Percentiles rank a stretch among this genome's conserved stretches.
These are phyloP conservation scores for Geum urbanum DNA, from an alignment of 306 rosid genomes.

Conservation along the genomic window DNA sequence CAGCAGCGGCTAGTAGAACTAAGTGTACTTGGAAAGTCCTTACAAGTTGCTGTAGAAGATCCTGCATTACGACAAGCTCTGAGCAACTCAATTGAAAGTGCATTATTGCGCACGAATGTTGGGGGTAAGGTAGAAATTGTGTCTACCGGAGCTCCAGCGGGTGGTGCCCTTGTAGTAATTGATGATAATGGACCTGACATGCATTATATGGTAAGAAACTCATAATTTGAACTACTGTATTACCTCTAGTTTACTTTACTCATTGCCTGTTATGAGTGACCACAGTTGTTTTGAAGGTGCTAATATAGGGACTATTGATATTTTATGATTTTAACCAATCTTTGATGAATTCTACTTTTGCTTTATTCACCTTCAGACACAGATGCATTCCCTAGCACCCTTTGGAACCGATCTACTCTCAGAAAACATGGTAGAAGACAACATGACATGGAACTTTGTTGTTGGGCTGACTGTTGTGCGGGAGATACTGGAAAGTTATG, in stretches of 20 bases:
- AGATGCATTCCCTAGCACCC: constrained; percentile 80
- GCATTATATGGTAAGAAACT: constrained; percentile 81
- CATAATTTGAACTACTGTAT: constrained; percentile 16
- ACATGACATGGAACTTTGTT: constrained; percentile 92
- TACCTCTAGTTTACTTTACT: too few relatives aligned
- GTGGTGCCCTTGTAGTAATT: constrained; percentile 75
- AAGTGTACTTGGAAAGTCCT: constrained; percentile 51
- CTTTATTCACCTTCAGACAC: constrained; percentile 62
- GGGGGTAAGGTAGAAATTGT: constrained; percentile 85
- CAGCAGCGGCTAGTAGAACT: constrained; percentile 61
- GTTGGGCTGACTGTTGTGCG: constrained; percentile 93
- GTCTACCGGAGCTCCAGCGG: constrained; percentile 83
- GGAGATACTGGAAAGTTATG: constrained; percentile 86
- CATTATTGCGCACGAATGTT: constrained; percentile 71
- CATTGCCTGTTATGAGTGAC: neutral
- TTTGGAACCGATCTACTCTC: constrained; percentile 73
- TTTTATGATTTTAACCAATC: too few relatives aligned
- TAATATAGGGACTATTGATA: too few relatives aligned
- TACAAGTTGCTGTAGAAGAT: constrained; percentile 75
- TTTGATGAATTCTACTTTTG: constrained; percentile 4
- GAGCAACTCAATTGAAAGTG: constrained; percentile 86
- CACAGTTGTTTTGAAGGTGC: neutral
- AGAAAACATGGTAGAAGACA: constrained; percentile 75
- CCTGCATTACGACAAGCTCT: constrained; percentile 93
- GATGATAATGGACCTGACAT: constrained; percentile 98